Percentiles rank a stretch among this genome's conserved stretches.
These are phyloP conservation scores for Acanthamoeba lenticulata DNA, from an alignment of 208 protist species.

Conservation along the genomic window DNA sequence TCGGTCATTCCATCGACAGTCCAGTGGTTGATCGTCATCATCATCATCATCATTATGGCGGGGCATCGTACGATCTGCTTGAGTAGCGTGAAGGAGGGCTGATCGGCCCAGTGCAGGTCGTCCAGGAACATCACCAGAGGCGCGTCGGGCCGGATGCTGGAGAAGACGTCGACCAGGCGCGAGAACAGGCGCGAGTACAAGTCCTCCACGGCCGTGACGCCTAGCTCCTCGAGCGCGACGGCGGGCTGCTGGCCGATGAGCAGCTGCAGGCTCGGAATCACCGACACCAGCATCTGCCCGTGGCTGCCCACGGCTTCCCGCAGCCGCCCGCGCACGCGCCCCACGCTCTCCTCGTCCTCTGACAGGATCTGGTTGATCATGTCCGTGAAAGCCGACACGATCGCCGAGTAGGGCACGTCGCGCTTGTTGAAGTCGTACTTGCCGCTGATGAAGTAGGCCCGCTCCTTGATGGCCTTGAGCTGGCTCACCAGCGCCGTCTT, in stretches of 20 bases:
- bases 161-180: constrained; percentile 16
- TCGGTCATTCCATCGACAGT: too few relatives aligned
- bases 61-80: background rate
- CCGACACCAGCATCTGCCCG: background rate
- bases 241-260: constrained; percentile 30
- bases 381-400: constrained; percentile 30
- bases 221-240: background rate
- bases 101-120: constrained; percentile 48
- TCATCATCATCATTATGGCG: too few relatives aligned
- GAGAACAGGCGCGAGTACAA: background rate
- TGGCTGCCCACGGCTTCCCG: background rate
- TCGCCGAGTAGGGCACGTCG: constrained; percentile 59
- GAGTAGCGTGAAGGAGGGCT: background rate
- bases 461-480: background rate
- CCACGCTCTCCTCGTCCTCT: constrained; percentile 30
- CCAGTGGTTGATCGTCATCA: too few relatives aligned
- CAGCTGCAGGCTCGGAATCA: background rate
- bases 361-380: constrained; percentile 36
- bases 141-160: background rate
- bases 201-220: background rate
- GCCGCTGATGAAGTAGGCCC: constrained; percentile 24
- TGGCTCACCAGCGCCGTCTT: constrained; percentile 33
- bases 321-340: background rate
- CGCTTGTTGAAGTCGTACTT: constrained; percentile 61
- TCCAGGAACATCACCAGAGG: constrained; percentile 19